Conservation (phyloP, 2,329 filamentous ascomycete genomes). For the Microdochium paspali region DNA sequence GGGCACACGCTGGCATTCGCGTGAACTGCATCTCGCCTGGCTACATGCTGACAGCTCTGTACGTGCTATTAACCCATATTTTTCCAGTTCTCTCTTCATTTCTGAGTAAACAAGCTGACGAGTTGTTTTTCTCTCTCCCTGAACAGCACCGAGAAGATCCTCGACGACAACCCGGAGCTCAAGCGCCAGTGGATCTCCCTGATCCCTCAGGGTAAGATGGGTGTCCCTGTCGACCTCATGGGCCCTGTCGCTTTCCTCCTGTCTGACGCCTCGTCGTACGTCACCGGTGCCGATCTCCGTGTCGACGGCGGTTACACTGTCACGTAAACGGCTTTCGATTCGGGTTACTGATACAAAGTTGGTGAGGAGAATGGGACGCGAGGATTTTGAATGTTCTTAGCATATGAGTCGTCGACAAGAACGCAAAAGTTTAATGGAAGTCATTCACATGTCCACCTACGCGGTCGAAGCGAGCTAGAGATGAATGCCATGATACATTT, state of each 20-base stretch:
- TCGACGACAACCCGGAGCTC: slow-evolving; percentile 85
- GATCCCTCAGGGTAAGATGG: slow-evolving; percentile 92
- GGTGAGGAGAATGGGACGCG: no score
- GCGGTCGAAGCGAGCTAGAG: no score
- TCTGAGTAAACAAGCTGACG: neutral
- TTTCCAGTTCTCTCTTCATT: neutral
- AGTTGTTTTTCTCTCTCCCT: slow-evolving; percentile 1
- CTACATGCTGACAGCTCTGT: slow-evolving; percentile 94
- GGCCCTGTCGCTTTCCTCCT: slow-evolving; percentile 82
- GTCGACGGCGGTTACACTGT: slow-evolving; percentile 88
- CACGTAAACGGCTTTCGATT: slow-evolving; percentile 40
- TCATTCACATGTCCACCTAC: no score
- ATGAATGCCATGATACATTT: no score
- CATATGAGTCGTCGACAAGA: no score
- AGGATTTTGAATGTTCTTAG: no score
- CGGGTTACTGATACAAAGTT: no score
- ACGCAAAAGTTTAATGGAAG: no score
- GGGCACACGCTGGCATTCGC: slow-evolving; percentile 78
- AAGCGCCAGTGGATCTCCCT: slow-evolving; percentile 84
- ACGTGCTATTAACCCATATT: slow-evolving; percentile 28
- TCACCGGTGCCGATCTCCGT: slow-evolving; percentile 64
- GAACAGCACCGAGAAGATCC: slow-evolving; percentile 77
- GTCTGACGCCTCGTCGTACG: slow-evolving; percentile 68
- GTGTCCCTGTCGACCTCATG: slow-evolving; percentile 83
- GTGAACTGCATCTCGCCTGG: slow-evolving; percentile 94